Percentiles rank a stretch among this genome's conserved stretches.
These are phyloP conservation scores for Tilletia walkeri DNA, from an alignment of 1,284 basidiomycete species.

Conservation along the genomic window DNA sequence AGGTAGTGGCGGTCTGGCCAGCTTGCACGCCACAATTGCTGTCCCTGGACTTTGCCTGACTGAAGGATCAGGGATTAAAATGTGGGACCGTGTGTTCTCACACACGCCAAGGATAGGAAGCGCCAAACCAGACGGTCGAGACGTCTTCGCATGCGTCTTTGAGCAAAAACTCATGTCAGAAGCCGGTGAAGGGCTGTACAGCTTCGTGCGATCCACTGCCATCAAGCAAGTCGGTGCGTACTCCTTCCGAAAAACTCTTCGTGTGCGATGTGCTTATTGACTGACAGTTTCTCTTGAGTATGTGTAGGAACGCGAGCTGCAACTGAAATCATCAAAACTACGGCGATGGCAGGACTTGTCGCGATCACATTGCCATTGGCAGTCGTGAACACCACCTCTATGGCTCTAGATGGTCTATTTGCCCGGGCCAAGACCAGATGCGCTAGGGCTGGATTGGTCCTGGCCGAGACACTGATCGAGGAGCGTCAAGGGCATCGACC, in stretches of 20 bases:
- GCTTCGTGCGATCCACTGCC: slow-evolving; percentile 36
- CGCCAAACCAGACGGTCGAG: slow-evolving; percentile 31
- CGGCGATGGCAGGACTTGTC: slow-evolving; percentile 61
- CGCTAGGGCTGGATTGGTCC: slow-evolving; percentile 59
- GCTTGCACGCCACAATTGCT: slow-evolving; percentile 47
- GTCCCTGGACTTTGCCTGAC: slow-evolving; percentile 42
- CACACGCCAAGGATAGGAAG: not conserved
- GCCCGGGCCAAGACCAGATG: slow-evolving; percentile 50
- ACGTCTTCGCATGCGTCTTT: slow-evolving; percentile 40
- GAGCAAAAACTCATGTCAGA: slow-evolving; percentile 42
- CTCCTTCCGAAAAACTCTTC: not conserved
- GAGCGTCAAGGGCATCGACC: slow-evolving; percentile 63
- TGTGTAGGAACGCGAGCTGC: slow-evolving; percentile 37
- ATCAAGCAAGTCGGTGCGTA: slow-evolving; percentile 13
- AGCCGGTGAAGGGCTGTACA: slow-evolving; percentile 36
- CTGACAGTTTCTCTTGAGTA: slow-evolving; percentile 26
- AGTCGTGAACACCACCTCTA: slow-evolving; percentile 53
- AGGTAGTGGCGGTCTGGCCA: slow-evolving; percentile 37
- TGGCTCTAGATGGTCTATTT: slow-evolving; percentile 56
- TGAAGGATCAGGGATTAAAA: slow-evolving; percentile 31
- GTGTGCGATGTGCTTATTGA: not conserved
- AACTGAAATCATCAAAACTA: slow-evolving; percentile 62
- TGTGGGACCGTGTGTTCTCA: slow-evolving; percentile 35
- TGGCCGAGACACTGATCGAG: slow-evolving; percentile 62
- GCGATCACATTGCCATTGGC: slow-evolving; percentile 61